A percentile compares a stretch with the other conserved stretches of the same genome.
Evolutionary conservation across 2,329 filamentous ascomycete species (phyloP).

Genomic region (Leptographium flavum): DNA sequence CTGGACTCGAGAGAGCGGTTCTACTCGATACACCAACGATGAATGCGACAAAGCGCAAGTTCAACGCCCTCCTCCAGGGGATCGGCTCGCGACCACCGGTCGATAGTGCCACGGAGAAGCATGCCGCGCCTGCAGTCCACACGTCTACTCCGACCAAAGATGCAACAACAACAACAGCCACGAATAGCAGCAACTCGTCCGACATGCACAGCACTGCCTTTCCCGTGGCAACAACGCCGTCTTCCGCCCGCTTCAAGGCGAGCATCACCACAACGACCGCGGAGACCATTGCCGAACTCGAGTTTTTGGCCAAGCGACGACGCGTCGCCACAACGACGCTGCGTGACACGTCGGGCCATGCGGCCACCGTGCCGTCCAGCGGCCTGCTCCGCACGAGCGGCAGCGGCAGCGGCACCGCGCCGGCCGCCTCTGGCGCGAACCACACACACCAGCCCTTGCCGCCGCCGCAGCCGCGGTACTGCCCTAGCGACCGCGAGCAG

Average conservation of each 20-base stretch:
- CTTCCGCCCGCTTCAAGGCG: neutral
- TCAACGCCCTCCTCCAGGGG: constrained; percentile 59
- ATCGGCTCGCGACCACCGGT: constrained; percentile 38
- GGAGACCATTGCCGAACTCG: constrained; percentile 16
- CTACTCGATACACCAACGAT: constrained; percentile 24
- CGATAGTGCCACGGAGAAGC: constrained; percentile 20
- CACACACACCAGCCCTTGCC: constrained; percentile 13
- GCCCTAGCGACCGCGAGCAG: constrained; percentile 70
- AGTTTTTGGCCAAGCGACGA: constrained; percentile 37
- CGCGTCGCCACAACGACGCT: constrained; percentile 24
- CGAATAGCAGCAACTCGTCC: neutral
- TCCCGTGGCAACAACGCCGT: neutral
- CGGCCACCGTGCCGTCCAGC: constrained; percentile 20
- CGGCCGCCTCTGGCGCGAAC: too few species aligned
- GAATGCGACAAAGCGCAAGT: constrained; percentile 72
- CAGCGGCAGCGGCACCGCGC: constrained; percentile 5
- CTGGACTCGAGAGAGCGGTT: neutral
- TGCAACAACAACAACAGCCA: neutral
- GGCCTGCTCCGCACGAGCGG: constrained; percentile 24
- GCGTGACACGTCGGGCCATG: constrained; percentile 12
- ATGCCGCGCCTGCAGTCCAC: neutral
- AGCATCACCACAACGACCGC: neutral
- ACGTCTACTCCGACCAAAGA: neutral
- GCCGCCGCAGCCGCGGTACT: constrained; percentile 50
- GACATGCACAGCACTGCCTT: neutral